phyloP scores from a whole-genome alignment of 805 yeast genomes.

The Nematodospora valgi region DNA sequence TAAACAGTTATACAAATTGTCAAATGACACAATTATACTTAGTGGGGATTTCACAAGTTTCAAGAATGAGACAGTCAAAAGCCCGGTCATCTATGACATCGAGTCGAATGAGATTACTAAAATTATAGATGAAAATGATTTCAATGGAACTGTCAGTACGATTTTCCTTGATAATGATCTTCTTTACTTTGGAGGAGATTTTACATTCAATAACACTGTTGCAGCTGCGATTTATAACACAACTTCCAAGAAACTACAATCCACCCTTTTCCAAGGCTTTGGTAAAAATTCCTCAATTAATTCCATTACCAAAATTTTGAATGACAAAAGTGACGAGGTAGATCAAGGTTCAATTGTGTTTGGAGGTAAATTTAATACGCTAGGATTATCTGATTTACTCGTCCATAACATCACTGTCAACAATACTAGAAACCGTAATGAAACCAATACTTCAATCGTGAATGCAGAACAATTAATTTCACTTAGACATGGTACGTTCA shows the following conservation, averaged over 20 bases:
- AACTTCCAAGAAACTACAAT: conserved; percentile 33
- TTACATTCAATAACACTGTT: conserved; percentile 48
- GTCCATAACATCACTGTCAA: conserved; percentile 30
- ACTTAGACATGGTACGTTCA: conserved; percentile 51
- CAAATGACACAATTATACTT: conserved; percentile 27
- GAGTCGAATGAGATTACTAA: conserved; percentile 21
- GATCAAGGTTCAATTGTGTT: conserved; percentile 55
- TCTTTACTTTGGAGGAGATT: conserved; percentile 80
- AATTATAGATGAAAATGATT: conserved; percentile 17
- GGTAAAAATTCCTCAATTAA: conserved; percentile 55
- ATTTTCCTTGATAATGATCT: conserved; percentile 39
- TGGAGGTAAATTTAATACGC: conserved; percentile 70
- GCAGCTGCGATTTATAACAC: conserved; percentile 67
- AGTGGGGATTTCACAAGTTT: conserved; percentile 36
- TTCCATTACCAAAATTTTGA: conserved; percentile 51
- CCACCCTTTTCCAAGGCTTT: conserved; percentile 77
- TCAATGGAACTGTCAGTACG: conserved; percentile 31
- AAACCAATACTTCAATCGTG: conserved; percentile 36
- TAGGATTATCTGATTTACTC: conserved; percentile 51
- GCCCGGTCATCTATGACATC: conserved; percentile 36
- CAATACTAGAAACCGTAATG: conserved; percentile 19
- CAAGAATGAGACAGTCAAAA: conserved; percentile 20
- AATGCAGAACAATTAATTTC: conserved; percentile 63
- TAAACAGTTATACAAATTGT: conserved; percentile 22
- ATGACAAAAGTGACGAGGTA: conserved; percentile 18